Base-by-base conservation (phyloP, 441 rosid genomes). In the Jatropha podagrica region DNA sequence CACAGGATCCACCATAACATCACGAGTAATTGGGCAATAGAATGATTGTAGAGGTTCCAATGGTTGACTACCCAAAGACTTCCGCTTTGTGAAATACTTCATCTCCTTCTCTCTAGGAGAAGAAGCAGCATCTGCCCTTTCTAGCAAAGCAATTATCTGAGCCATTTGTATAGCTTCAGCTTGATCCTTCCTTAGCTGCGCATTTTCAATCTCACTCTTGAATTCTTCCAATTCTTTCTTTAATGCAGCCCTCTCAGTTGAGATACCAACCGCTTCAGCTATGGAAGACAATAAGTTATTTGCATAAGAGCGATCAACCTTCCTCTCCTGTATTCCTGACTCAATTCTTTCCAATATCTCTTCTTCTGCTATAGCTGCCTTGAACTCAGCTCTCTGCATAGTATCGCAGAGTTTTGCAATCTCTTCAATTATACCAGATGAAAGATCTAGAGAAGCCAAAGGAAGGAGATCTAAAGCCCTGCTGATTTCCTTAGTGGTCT, bases 81-180 rank as follows among this genome's bases (percentile, higher is more conserved):
- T 86, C 71, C 91, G 76, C 81, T 85, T 88, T 2, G 83, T 79
- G 81, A 85, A 85, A 77, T 90, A 88, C 75, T 75, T 86, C 9
- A 56, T 76, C 80, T 88, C 89, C 77, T 80, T 88, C 80, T 88
- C 94, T 78, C 51, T 51, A 7, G 83, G 85, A 74, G 90, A 88
- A 18, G 88, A 83, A 75, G 90, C 81, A 73, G 87, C 93, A 84
- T 89, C 93, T 14, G 93, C 91, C 74, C 88, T 83, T 88, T 82
- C 91, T 75, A 89, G 78, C 79, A 89, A 82, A 83, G 90, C 82
- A 79, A 86, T 88, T 63, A 90, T 90, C 80, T 90, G 94, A 73
- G 83, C 91, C 94, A 88, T 88, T 79, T 90, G 91, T 81, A 90
- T 81, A 75, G 90, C 88, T 82, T 90, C 94, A 52, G 91, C 94